phyloP scores from a whole-genome alignment of 2,329 filamentous ascomycete genomes.

The Fusarium praegraminearum region DNA sequence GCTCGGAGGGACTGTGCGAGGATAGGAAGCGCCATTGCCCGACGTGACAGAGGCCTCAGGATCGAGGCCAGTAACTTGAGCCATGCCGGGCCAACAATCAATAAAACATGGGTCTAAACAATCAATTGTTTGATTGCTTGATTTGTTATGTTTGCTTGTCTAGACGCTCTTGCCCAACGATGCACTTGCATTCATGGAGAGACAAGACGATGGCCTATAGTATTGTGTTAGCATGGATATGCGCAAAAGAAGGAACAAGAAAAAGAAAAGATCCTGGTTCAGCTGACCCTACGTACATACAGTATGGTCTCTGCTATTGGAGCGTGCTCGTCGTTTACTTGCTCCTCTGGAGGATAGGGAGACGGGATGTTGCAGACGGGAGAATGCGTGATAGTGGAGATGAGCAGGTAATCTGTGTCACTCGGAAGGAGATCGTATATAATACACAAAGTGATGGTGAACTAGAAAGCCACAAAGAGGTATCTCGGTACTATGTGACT shows the following conservation, averaged over 20 bases:
- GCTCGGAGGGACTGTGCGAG: slow-evolving; percentile 30
- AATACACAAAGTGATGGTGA: neutral
- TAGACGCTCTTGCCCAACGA: slow-evolving; percentile 34
- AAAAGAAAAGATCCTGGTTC: neutral
- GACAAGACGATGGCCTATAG: slow-evolving; percentile 29
- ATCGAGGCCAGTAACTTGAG: slow-evolving; percentile 38
- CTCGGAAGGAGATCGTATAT: slow-evolving; percentile 8
- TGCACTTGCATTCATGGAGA: slow-evolving; percentile 45
- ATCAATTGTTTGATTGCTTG: neutral
- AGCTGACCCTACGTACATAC: slow-evolving; percentile 14
- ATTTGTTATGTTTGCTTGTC: slow-evolving; percentile 1
- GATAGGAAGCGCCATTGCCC: slow-evolving; percentile 38
- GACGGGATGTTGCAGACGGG: slow-evolving; percentile 21
- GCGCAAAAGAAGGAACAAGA: neutral
- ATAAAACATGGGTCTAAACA: slow-evolving; percentile 19
- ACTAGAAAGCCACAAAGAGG: slow-evolving; percentile 2
- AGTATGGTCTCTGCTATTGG: slow-evolving; percentile 29
- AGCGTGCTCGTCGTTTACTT: slow-evolving; percentile 21
- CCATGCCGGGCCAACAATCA: slow-evolving; percentile 43
- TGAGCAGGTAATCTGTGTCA: slow-evolving; percentile 17
- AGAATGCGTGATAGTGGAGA: slow-evolving; percentile 16
- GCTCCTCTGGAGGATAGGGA: slow-evolving; percentile 12
- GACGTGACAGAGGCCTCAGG: slow-evolving; percentile 40
- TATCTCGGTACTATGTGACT: neutral
- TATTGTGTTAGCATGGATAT: slow-evolving; percentile 8